Base-by-base conservation (phyloP, 2,329 filamentous ascomycete genomes). In the Monosporascus ibericus region DNA sequence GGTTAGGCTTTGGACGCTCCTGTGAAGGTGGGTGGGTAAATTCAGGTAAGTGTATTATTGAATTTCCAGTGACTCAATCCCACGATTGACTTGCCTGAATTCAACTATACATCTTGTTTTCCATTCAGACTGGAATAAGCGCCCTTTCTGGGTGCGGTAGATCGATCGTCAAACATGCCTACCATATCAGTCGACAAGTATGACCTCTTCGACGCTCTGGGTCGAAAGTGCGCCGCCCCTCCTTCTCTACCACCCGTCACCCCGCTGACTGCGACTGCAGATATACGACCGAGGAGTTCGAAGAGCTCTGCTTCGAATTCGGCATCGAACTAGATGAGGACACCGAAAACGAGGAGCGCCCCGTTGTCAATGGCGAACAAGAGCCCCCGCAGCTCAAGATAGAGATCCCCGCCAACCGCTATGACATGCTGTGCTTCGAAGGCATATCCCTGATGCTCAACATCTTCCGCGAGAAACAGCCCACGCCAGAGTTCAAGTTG, bases 311-410 rank as follows among this genome's bases (percentile, higher is more conserved):
- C 74, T 99, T 99, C 80, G 92, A 99, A 66, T 99, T 96, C 68
- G 92, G 92, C 55, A 95, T 99, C 68, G 94, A 99, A 73, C 82
- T 99, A 62, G 94, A 99, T 75, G 92, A 97, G 76, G 94, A 99
- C 71, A 94, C 89, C 48, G 87, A 90, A 61, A 79, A 89, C 64
- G 79, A 82, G 53, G 84, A 90, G 59, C 79, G 89, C 47, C 88
- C 88, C 34, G 75, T 87, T 53, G 80, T 88, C 64, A 80, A 90
- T 74, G 87, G 87, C 68, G 83, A 86, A 62, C 88, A 95, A 72
- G 90, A 95, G 73, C 84, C 90, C 49, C 87, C 94, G 52, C 90
- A 97, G 74, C 82, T 97, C 66, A 96, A 96, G 80, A 97, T 99
- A 68, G 92, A 97, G 72, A 95, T 97, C 65, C 91, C 92, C 57